Evolutionary conservation across 208 protist genomes (phyloP), one percentile per base, ranked within the genome.

Genomic region (Crithidia expoeki): DNA sequence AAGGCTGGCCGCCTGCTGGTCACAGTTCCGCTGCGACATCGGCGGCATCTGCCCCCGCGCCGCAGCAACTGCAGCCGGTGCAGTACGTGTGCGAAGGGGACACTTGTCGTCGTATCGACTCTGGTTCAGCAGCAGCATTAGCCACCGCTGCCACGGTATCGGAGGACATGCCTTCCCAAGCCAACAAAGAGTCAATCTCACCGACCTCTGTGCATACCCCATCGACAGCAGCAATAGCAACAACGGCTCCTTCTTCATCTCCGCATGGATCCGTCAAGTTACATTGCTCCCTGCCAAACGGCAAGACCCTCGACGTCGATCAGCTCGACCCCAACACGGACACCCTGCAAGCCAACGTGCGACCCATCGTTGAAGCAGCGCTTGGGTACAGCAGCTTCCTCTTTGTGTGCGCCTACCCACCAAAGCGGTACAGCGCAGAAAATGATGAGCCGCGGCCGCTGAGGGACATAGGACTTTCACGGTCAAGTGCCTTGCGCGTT

Each of bases 271-370:
- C 57, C 32, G 88, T 95, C 58, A 83, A 57, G 30, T 30, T 95
- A 1, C 86, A 83, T 68, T 93, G 83, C 58, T 63, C 73, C 6
- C 79, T 95, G 7, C 87, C 90, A 12, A 72, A 72, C n/a, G 86
- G 90, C 25, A 61, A 62, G 58, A 63, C 78, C 44, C 21, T 71
- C 78, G 57, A 85, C 68, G 25, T 78, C 81, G 32, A 19, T 36
- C 28, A 38, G 19, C 71, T 93, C 27, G 66, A 85, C 62, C 77
- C 76, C 2, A 14, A 47, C 34, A 58, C 46, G 25, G 81, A 63
- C 33, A 90, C 87, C 10, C 76, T 95, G 21, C 70, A 67, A 10
- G 40, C 49, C n/a, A 51, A 85, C 30, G 75, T 95, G n/a, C 84
- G 90, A 1, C 74, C 73, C 14, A 30, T 19, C 11, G 67, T 93